These are phyloP conservation scores for Leccinellum rugosiceps DNA, from an alignment of 768 basidiomycete species.

Conservation along the genomic window DNA sequence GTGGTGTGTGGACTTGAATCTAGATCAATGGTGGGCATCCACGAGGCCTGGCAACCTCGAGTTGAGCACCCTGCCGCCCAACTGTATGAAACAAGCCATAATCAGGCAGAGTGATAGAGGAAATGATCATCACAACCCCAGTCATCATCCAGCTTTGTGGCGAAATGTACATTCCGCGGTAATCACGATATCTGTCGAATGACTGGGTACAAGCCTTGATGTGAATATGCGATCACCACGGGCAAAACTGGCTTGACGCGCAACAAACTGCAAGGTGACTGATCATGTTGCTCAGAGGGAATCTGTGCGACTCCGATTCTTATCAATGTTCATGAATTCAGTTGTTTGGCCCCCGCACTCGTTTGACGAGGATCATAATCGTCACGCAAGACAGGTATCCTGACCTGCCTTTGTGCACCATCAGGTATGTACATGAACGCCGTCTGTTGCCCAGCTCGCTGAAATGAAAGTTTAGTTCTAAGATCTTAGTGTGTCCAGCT, in stretches of 20 bases:
- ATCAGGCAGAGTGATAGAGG: slow-evolving; percentile 3
- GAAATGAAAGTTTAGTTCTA: slow-evolving; percentile 13
- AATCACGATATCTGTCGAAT: neutral
- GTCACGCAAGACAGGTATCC: neutral
- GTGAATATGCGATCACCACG: neutral
- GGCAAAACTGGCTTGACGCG: neutral
- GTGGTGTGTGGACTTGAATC: slow-evolving; percentile 13
- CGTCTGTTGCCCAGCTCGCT: slow-evolving; percentile 4
- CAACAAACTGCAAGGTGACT: neutral
- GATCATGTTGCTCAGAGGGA: neutral
- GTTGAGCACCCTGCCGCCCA: slow-evolving; percentile 4
- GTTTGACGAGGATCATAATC: neutral
- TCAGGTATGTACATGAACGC: slow-evolving; percentile 17
- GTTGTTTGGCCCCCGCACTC: neutral
- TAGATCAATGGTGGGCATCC: slow-evolving; percentile 14
- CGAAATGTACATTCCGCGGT: neutral
- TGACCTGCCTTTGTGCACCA: neutral
- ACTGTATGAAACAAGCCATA: neutral
- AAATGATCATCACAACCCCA: slow-evolving; percentile 3
- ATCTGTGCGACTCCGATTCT: neutral
- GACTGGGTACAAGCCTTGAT: neutral
- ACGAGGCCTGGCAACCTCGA: slow-evolving; percentile 9
- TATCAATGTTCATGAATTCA: neutral
- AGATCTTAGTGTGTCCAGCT: neutral
- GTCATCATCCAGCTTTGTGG: neutral